Percentiles rank a stretch among this genome's conserved stretches.
Conservation (phyloP, 2,329 filamentous ascomycete genomes). For the Sclerotinia subarctica region DNA sequence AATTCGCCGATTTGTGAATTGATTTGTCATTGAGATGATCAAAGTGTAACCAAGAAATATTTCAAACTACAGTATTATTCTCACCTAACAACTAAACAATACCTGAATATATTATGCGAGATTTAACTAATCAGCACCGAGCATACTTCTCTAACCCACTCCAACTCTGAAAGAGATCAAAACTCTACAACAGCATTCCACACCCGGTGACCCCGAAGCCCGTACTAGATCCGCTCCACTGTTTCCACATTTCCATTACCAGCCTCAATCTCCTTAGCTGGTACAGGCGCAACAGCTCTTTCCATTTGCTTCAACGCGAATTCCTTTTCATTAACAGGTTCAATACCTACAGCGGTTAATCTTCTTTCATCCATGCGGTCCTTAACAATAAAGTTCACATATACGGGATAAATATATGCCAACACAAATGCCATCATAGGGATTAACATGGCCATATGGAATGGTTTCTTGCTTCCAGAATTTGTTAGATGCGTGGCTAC, state of each 20-base stretch:
- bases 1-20: background rate
- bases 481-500: constrained; percentile 41
- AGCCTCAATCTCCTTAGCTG: background rate
- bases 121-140: background rate
- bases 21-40: background rate
- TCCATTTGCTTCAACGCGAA: constrained; percentile 14
- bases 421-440: constrained; percentile 39
- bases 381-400: constrained; percentile 37
- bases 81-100: background rate
- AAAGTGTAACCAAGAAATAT: no score
- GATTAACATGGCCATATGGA: constrained; percentile 37
- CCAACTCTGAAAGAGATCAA: background rate
- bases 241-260: background rate
- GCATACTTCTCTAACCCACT: background rate
- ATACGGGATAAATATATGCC: constrained; percentile 39
- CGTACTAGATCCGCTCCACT: background rate
- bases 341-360: constrained; percentile 23
- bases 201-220: background rate
- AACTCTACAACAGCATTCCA: no score
- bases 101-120: background rate
- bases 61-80: background rate
- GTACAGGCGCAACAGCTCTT: background rate
- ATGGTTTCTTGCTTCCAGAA: constrained; percentile 22
- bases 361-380: constrained; percentile 36
- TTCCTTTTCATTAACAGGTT: constrained; percentile 20